These are phyloP conservation scores for Phytophthora meadii DNA, from an alignment of 352 stramenopile genomes.

Conservation along the genomic window DNA sequence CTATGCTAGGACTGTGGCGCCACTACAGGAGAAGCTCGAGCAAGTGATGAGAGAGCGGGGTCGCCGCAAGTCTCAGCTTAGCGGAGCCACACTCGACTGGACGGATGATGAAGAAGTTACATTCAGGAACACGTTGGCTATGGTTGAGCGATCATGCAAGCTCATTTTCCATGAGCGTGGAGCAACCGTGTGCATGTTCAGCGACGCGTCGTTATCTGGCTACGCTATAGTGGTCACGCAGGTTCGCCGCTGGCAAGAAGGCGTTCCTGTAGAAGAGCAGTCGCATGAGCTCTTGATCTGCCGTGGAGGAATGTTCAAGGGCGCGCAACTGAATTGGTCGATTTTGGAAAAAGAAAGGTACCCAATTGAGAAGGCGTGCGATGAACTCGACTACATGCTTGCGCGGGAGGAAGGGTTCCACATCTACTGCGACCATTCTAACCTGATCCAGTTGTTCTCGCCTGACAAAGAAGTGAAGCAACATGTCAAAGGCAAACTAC, in stretches of 20 bases:
- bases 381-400: slow-evolving; percentile 18
- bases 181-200: slow-evolving; percentile 9
- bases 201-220: slow-evolving; percentile 4
- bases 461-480: slow-evolving; percentile 13
- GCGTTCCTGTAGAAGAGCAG: slow-evolving; percentile 7
- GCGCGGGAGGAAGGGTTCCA: slow-evolving; percentile 1
- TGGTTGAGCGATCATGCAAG: slow-evolving; percentile 15
- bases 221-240: slow-evolving; percentile 8
- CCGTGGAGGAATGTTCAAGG: slow-evolving; percentile 6
- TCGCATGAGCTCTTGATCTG: slow-evolving; percentile 13
- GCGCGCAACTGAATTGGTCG: slow-evolving; percentile 6
- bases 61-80: no score
- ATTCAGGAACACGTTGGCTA: no score
- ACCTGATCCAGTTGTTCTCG: slow-evolving; percentile 15
- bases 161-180: slow-evolving; percentile 7
- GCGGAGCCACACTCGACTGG: no score
- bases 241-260: slow-evolving; percentile 5
- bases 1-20: no score
- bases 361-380: slow-evolving; percentile 11
- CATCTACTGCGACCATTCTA: slow-evolving; percentile 22
- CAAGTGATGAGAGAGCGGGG: no score
- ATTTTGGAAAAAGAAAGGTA: slow-evolving; percentile 18
- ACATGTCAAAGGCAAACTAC: slow-evolving; percentile 13
- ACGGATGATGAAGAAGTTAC: no score
- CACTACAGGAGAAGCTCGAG: not conserved